A percentile compares a stretch with the other conserved stretches of the same genome.
phyloP scores from a whole-genome alignment of 2,329 filamentous ascomycete genomes.

The Calonectria hawksworthii region DNA sequence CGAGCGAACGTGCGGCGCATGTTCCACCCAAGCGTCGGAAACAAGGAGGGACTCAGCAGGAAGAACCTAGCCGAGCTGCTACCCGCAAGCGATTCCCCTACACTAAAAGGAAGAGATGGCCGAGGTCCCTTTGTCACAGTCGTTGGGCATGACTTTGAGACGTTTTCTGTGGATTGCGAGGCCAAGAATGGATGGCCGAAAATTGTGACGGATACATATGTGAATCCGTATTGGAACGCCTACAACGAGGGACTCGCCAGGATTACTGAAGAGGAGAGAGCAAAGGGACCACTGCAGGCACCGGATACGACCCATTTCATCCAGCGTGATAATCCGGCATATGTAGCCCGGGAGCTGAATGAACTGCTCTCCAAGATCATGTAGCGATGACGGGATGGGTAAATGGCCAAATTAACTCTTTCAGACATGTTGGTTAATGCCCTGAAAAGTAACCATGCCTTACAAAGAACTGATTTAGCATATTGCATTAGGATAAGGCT shows the following conservation, averaged over 20 bases:
- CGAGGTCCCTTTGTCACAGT: slow-evolving; percentile 38
- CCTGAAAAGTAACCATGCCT: no score
- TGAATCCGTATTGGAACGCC: slow-evolving; percentile 66
- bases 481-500: no score
- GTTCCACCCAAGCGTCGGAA: slow-evolving; percentile 41
- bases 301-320: slow-evolving; percentile 50
- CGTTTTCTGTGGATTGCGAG: slow-evolving; percentile 29
- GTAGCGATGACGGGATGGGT: not conserved
- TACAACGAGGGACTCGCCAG: slow-evolving; percentile 66
- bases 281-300: slow-evolving; percentile 46
- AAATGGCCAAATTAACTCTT: no score
- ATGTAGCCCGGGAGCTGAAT: slow-evolving; percentile 51
- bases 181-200: slow-evolving; percentile 14
- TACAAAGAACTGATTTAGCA: no score
- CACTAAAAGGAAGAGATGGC: not conserved
- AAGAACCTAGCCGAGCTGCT: slow-evolving; percentile 38
- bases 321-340: slow-evolving; percentile 65
- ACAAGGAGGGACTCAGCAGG: slow-evolving; percentile 36
- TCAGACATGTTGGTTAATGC: no score
- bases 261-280: slow-evolving; percentile 57
- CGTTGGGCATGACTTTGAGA: slow-evolving; percentile 40
- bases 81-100: slow-evolving; percentile 29
- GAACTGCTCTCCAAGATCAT: slow-evolving; percentile 20
- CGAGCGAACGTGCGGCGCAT: slow-evolving; percentile 27
- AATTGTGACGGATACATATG: slow-evolving; percentile 61